Conservation (phyloP, 768 basidiomycete species). For the Coprinopsis cinerea region DNA sequence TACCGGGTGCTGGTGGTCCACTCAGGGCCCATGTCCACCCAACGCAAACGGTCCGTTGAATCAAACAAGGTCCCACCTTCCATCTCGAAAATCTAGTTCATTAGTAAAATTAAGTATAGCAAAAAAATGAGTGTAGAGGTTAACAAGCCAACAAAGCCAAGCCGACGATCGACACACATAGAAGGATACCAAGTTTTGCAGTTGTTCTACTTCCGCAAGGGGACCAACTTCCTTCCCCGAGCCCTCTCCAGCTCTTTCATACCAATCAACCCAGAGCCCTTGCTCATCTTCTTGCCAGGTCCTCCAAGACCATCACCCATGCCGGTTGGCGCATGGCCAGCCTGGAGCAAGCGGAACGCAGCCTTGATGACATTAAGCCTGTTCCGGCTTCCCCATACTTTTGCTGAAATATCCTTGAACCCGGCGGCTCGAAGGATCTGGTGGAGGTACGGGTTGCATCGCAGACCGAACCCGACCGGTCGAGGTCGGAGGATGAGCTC, state of each 20-base stretch:
- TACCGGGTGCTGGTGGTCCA: too few relatives aligned
- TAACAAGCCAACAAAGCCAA: background rate
- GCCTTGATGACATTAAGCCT: constrained; percentile 83
- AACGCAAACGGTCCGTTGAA: too few relatives aligned
- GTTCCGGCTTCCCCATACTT: constrained; percentile 92
- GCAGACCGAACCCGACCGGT: constrained; percentile 87
- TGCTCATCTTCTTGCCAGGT: constrained; percentile 60
- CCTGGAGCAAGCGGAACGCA: constrained; percentile 74
- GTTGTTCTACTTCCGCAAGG: constrained; percentile 43
- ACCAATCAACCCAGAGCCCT: constrained; percentile 65
- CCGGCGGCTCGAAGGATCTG: constrained; percentile 89
- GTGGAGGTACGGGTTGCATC: constrained; percentile 86
- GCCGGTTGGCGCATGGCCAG: constrained; percentile 70
- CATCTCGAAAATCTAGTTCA: too few relatives aligned
- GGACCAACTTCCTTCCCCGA: constrained; percentile 72
- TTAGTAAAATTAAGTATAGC: too few relatives aligned
- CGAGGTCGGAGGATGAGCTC: constrained; percentile 74
- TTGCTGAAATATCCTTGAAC: constrained; percentile 91
- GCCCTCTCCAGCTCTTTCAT: constrained; percentile 75
- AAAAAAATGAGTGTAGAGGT: too few relatives aligned
- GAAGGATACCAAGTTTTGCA: too few relatives aligned
- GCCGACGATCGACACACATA: background rate
- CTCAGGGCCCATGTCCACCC: too few relatives aligned
- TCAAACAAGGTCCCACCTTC: too few relatives aligned
- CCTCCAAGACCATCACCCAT: constrained; percentile 85